Conservation (phyloP, 2,329 filamentous ascomycete species). For the Talaromyces sp. region DNA sequence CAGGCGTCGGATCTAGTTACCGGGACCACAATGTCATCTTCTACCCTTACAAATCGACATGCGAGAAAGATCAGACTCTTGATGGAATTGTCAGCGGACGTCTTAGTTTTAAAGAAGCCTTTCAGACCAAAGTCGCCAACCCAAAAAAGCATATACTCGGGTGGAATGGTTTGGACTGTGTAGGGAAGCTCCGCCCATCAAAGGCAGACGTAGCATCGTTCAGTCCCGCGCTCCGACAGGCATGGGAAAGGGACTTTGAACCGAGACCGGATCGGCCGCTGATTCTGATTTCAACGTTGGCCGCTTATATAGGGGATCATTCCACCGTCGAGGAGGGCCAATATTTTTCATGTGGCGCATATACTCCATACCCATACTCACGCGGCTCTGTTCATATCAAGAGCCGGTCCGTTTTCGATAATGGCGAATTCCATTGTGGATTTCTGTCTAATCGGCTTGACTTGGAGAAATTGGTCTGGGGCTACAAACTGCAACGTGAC, state of each 20-base stretch:
- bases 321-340: slow-evolving; percentile 37
- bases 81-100: slow-evolving; percentile 51
- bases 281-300: slow-evolving; percentile 13
- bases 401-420: slow-evolving; percentile 31
- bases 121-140: slow-evolving; percentile 40
- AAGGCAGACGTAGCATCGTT: slow-evolving; percentile 50
- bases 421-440: slow-evolving; percentile 54
- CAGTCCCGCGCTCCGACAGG: slow-evolving; percentile 49
- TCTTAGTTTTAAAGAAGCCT: slow-evolving; percentile 41
- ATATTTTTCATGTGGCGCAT: slow-evolving; percentile 51
- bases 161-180: slow-evolving; percentile 56
- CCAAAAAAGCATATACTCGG: slow-evolving; percentile 43
- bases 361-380: slow-evolving; percentile 58
- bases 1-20: slow-evolving; percentile 39
- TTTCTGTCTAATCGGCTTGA: slow-evolving; percentile 53
- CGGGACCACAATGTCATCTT: slow-evolving; percentile 34
- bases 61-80: slow-evolving; percentile 48
- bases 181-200: slow-evolving; percentile 53
- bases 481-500: slow-evolving; percentile 62
- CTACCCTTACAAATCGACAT: slow-evolving; percentile 49
- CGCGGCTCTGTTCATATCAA: slow-evolving; percentile 59
- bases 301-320: slow-evolving; percentile 24
- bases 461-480: slow-evolving; percentile 59
- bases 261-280: slow-evolving; percentile 36
- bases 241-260: slow-evolving; percentile 56